Evolutionary conservation across 2,329 filamentous ascomycete species (phyloP), one percentile per base, ranked within the genome.

Genomic region (Blastomyces parvus): DNA sequence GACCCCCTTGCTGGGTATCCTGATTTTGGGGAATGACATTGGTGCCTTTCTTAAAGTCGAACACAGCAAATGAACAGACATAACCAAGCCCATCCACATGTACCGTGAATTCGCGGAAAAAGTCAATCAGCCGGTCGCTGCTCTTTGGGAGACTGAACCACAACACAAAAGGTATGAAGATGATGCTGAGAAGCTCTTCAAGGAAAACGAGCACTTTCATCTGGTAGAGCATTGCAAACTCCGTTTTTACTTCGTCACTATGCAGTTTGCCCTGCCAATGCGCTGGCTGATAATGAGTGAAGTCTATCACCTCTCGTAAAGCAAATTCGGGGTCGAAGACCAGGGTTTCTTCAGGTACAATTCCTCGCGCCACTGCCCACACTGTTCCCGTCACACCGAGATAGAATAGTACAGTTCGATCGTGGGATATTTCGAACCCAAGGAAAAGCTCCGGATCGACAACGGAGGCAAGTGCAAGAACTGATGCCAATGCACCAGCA

Each of bases 51-150:
- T 96, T 92, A 78, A 97, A 97, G 67, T 97, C 90, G 70, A 99
- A 99, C 44, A 96, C 91, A 2, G 94, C 94, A 77, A 97, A 97
- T 0, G 93, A 97, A 76, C 94, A 99, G 13, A 97, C 91, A 68
- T 97, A 93, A 27, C 94, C 94, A 44, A 99, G 83, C 0, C 94
- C 94, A 71, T 99, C 94, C 19, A 99, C 93, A 69, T 99, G 92
- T 27, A 99, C 87, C 0, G 94, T 97, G 69, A 97, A 97, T 73
- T 99, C 94, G 48, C 94, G 87, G 80, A 99, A 97, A 76, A 99
- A 99, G 76, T 99, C 94, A 64, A 97, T 88, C 66, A 99, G 88
- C 64, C 92, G 90, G 68, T 97, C 93, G 73, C 89, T 93, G 74
- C 90, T 95, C 69, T 87, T 88, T 0, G 92, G 91, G 42, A 97